phyloP scores from a whole-genome alignment of 2,329 filamentous ascomycete genomes.

The Alternaria gansuensis region DNA sequence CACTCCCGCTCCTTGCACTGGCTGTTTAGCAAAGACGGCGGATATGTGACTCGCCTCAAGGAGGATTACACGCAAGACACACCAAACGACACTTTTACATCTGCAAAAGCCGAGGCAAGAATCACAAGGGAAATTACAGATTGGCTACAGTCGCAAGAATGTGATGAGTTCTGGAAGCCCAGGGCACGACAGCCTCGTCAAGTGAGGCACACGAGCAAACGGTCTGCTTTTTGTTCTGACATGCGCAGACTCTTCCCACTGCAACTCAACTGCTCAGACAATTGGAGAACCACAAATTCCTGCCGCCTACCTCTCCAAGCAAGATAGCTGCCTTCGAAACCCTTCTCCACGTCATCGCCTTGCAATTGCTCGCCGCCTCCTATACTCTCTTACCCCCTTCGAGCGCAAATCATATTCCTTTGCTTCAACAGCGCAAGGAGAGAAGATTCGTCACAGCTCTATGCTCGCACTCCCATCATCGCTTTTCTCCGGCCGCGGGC shows the following conservation, averaged over 20 bases:
- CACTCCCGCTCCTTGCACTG: slow-evolving; percentile 16
- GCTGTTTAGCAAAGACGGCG: slow-evolving; percentile 17
- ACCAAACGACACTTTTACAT: slow-evolving; percentile 1
- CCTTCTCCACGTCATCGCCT: slow-evolving; percentile 31
- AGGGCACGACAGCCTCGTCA: slow-evolving; percentile 13
- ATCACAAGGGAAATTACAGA: slow-evolving; percentile 33
- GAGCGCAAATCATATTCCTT: slow-evolving; percentile 21
- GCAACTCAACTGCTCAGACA: slow-evolving; percentile 16
- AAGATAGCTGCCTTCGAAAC: slow-evolving; percentile 19
- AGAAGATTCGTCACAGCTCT: slow-evolving; percentile 27
- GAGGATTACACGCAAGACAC: slow-evolving; percentile 6
- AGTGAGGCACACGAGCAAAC: slow-evolving; percentile 7
- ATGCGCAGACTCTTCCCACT: slow-evolving; percentile 14
- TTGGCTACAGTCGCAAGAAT: slow-evolving; percentile 28
- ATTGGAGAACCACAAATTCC: slow-evolving; percentile 1
- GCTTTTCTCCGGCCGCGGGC: slow-evolving; percentile 38
- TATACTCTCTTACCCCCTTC: slow-evolving; percentile 30
- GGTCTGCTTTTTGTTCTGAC: slow-evolving; percentile 9
- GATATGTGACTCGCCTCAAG: slow-evolving; percentile 8
- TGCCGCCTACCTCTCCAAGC: not conserved
- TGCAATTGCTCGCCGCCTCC: slow-evolving; percentile 40
- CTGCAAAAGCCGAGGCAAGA: slow-evolving; percentile 18
- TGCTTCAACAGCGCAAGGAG: slow-evolving; percentile 21
- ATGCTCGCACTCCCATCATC: slow-evolving; percentile 29
- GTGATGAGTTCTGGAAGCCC: slow-evolving; percentile 27